phyloP scores from a whole-genome alignment of 805 yeast genomes.

The Candida schatavii region DNA sequence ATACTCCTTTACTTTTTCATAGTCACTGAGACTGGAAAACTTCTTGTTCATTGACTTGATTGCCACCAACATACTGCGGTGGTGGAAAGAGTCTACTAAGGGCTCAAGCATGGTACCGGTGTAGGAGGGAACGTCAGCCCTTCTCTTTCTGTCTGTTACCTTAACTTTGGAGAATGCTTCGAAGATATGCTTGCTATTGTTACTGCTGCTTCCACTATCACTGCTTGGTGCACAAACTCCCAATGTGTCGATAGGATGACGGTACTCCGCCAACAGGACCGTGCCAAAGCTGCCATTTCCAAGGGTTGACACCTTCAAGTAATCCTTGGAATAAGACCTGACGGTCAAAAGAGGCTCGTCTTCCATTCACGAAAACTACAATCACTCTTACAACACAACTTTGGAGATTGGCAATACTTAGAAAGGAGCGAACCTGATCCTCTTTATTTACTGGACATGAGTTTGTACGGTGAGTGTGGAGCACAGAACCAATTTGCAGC shows the following conservation, averaged over 20 bases:
- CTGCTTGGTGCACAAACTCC: constrained; percentile 5
- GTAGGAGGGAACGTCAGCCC: too few relatives aligned
- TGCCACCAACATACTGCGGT: constrained; percentile 50
- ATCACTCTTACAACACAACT: too few relatives aligned
- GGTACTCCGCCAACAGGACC: constrained; percentile 60
- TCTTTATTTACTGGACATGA: too few relatives aligned
- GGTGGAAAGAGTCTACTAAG: constrained; percentile 17
- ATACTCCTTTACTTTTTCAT: constrained; percentile 55
- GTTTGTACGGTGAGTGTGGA: too few relatives aligned
- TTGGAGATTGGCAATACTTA: too few relatives aligned
- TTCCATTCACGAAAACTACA: too few relatives aligned
- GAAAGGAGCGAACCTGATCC: too few relatives aligned
- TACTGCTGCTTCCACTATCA: too few relatives aligned
- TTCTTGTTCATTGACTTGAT: constrained; percentile 72
- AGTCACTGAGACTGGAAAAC: constrained; percentile 33
- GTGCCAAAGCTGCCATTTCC: constrained; percentile 80
- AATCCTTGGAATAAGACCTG: constrained; percentile 19
- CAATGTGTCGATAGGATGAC: constrained; percentile 8
- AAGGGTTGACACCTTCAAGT: constrained; percentile 54
- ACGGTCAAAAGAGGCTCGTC: constrained; percentile 7
- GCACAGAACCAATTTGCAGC: too few relatives aligned
- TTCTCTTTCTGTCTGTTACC: constrained; percentile 9
- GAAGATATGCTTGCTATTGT: constrained; percentile 6
- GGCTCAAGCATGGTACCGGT: constrained; percentile 57
- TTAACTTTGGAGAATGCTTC: too few relatives aligned